Evolutionary conservation across 2,329 filamentous ascomycete genomes (phyloP).

Genomic region (Pseudogymnoascus sp.): DNA sequence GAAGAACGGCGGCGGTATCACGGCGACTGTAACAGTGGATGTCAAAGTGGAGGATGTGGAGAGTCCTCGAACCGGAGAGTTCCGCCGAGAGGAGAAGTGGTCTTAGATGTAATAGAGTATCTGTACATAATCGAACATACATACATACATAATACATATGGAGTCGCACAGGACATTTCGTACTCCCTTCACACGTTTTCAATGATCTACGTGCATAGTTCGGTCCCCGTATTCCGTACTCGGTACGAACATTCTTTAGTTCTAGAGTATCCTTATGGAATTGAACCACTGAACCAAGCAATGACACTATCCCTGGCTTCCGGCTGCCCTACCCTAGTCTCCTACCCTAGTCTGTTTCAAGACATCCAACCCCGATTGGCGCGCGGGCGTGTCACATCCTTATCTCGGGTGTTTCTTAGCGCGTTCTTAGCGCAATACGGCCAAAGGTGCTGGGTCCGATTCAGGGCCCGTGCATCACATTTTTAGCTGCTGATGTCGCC

Average conservation of each 20-base stretch:
- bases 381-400: background rate
- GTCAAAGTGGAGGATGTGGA: conserved; percentile 1
- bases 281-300: background rate
- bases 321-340: too few relatives aligned
- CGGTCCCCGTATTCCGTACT: background rate
- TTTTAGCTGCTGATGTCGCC: background rate
- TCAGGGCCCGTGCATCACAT: background rate
- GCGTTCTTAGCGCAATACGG: background rate
- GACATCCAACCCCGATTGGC: background rate
- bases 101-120: background rate
- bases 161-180: background rate
- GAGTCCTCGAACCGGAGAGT: background rate
- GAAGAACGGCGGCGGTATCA: background rate
- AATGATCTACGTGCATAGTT: background rate
- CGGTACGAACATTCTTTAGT: background rate
- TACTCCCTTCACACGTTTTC: background rate
- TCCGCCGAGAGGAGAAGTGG: background rate
- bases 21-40: background rate
- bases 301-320: background rate
- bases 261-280: background rate
- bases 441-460: background rate
- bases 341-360: background rate
- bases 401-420: background rate
- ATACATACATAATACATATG: background rate
- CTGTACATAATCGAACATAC: background rate